A percentile compares a stretch with the other conserved stretches of the same genome.
These are phyloP conservation scores for Pseudomonodictys pantanalensis DNA, from an alignment of 495 filamentous ascomycete species.

Conservation along the genomic window DNA sequence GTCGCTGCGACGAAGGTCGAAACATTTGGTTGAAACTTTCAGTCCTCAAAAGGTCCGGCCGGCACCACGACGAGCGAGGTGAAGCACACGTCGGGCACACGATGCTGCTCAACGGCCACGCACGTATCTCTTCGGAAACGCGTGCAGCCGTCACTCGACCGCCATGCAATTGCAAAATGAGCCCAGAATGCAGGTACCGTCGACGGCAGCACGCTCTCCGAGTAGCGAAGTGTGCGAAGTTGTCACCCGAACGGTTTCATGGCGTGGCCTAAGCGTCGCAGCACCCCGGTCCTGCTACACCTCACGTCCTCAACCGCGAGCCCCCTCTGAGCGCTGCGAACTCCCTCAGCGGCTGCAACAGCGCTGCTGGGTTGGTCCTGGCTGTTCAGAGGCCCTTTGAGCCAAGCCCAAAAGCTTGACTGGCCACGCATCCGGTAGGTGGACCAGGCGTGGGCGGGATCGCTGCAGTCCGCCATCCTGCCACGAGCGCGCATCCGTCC, in stretches of 20 bases:
- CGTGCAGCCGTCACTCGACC: constrained; percentile 12
- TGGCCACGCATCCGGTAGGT: constrained; percentile 23
- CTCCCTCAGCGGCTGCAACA: constrained; percentile 20
- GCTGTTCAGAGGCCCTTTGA: constrained; percentile 6
- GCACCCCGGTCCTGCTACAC: constrained; percentile 32
- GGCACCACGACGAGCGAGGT: no score
- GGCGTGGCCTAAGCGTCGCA: constrained; percentile 28
- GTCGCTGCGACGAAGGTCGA: no score
- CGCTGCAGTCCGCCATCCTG: constrained; percentile 16
- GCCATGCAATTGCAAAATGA: constrained; percentile 16
- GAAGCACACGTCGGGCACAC: no score
- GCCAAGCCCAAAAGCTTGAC: constrained; percentile 29
- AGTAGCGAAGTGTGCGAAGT: neutral
- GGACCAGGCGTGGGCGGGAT: constrained; percentile 30
- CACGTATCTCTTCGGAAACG: constrained; percentile 16
- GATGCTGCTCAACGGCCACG: no score
- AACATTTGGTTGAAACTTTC: neutral
- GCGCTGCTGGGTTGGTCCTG: constrained; percentile 1
- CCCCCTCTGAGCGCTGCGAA: constrained; percentile 2
- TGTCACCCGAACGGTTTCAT: constrained; percentile 29
- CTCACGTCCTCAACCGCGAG: constrained; percentile 20
- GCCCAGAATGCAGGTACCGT: neutral
- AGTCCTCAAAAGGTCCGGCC: no score
- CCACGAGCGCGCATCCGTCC: constrained; percentile 26
- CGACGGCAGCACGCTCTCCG: constrained; percentile 23